phyloP scores from a whole-genome alignment of 2,329 filamentous ascomycete species.

The Pseudomassariella vexata region DNA sequence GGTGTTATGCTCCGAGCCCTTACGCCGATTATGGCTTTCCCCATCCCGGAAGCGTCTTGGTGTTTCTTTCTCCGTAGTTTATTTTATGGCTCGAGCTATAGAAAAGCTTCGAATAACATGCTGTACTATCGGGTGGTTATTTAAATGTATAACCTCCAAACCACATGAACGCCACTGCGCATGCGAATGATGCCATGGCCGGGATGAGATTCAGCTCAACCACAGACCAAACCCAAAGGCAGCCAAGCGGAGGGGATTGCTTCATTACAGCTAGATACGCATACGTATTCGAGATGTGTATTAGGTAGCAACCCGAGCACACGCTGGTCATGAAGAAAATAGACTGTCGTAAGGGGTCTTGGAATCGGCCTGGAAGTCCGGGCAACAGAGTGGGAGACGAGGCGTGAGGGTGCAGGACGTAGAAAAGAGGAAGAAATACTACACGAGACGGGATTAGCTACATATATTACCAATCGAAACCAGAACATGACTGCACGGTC shows the following conservation, averaged over 20 bases:
- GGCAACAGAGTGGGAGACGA: conserved; percentile 45
- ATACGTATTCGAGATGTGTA: conserved; percentile 72
- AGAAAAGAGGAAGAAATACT: conserved; percentile 53
- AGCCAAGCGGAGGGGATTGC: conserved; percentile 79
- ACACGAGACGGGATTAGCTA: conserved; percentile 7
- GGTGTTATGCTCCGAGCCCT: too few relatives aligned
- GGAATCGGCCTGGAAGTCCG: conserved; percentile 38
- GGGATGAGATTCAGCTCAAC: conserved; percentile 73
- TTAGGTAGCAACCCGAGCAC: conserved; percentile 67
- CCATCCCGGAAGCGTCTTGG: too few relatives aligned
- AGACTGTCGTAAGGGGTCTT: conserved; percentile 44
- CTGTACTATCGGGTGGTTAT: too few relatives aligned
- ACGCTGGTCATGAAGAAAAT: conserved; percentile 61
- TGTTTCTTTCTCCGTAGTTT: too few relatives aligned
- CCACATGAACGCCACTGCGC: conserved; percentile 40
- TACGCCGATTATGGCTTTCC: too few relatives aligned
- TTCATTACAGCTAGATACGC: conserved; percentile 90
- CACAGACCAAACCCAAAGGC: conserved; percentile 89
- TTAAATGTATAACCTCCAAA: conserved; percentile 44
- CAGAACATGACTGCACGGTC: conserved; percentile 1
- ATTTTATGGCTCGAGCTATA: too few relatives aligned
- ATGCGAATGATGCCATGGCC: conserved; percentile 50
- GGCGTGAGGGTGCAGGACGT: conserved; percentile 48
- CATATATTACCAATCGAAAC: conserved; percentile 1
- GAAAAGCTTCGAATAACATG: too few relatives aligned